These are phyloP conservation scores for Escallonia rubra DNA, from an alignment of 129 eudicot species.

Conservation along the genomic window DNA sequence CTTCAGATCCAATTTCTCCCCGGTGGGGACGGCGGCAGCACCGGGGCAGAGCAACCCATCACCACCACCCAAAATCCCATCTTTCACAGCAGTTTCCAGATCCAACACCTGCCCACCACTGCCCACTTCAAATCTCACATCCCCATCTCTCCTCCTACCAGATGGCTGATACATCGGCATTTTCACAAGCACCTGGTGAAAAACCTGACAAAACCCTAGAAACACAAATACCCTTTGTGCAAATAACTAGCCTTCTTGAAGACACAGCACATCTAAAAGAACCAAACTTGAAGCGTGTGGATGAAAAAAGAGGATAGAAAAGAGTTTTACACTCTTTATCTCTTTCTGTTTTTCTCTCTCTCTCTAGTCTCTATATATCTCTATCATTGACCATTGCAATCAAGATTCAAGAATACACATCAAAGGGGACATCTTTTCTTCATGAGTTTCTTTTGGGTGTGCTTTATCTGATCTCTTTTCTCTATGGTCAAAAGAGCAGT, in stretches of 20 bases:
- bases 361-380: background rate
- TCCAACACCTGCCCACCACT: constrained; percentile 45
- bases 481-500: constrained; percentile 38
- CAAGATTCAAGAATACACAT: constrained; percentile 6
- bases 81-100: constrained; percentile 70
- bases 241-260: constrained; percentile 3
- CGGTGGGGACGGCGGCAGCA: constrained; percentile 21
- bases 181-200: constrained; percentile 10
- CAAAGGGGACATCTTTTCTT: constrained; percentile 38
- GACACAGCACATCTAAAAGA: constrained; percentile 8
- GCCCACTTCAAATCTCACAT: constrained; percentile 7
- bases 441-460: constrained; percentile 5
- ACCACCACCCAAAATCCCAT: constrained; percentile 54
- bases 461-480: constrained; percentile 20
- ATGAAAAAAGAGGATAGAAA: constrained; percentile 26
- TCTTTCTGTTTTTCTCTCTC: background rate
- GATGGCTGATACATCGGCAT: constrained; percentile 59
- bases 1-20: constrained; percentile 48
- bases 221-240: background rate
- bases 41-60: constrained; percentile 22
- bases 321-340: constrained; percentile 8
- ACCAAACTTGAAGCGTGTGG: constrained; percentile 37
- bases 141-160: constrained; percentile 28
- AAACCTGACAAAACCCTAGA: background rate
- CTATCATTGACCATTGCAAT: constrained; percentile 21